Percentiles rank a stretch among this genome's conserved stretches.
Conservation (phyloP, 2,329 filamentous ascomycete species). For the Amauroascus verrucosus region DNA sequence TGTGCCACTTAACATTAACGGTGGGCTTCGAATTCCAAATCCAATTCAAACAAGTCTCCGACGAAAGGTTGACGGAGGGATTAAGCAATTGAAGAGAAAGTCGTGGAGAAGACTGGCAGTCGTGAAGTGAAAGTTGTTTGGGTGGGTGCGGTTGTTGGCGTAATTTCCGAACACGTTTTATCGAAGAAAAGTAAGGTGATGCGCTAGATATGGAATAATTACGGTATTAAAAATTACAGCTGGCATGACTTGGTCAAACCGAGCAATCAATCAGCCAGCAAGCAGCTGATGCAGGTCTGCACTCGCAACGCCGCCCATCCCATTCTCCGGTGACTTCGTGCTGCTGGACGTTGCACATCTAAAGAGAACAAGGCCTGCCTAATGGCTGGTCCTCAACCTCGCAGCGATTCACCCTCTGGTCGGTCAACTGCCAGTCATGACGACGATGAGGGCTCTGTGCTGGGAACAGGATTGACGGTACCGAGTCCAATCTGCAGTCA, state of each 20-base stretch:
- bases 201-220: neutral
- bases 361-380: neutral
- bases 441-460: slow-evolving; percentile 33
- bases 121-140: neutral
- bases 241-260: neutral
- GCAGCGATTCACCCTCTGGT: slow-evolving; percentile 38
- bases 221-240: slow-evolving; percentile 1
- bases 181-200: neutral
- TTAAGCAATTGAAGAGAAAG: too few species aligned
- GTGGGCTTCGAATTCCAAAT: too few species aligned
- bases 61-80: too few species aligned
- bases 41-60: too few species aligned
- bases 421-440: slow-evolving; percentile 33
- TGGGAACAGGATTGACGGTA: slow-evolving; percentile 42
- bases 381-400: slow-evolving; percentile 37
- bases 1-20: too few species aligned
- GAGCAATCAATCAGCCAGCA: neutral
- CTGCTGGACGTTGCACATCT: neutral
- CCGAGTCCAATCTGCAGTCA: neutral
- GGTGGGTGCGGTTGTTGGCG: neutral
- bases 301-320: neutral
- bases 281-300: neutral
- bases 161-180: neutral
- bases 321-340: neutral
- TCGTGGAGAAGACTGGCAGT: neutral